Conservation (phyloP, 2,329 filamentous ascomycete genomes). For the Cryphonectria radicalis region DNA sequence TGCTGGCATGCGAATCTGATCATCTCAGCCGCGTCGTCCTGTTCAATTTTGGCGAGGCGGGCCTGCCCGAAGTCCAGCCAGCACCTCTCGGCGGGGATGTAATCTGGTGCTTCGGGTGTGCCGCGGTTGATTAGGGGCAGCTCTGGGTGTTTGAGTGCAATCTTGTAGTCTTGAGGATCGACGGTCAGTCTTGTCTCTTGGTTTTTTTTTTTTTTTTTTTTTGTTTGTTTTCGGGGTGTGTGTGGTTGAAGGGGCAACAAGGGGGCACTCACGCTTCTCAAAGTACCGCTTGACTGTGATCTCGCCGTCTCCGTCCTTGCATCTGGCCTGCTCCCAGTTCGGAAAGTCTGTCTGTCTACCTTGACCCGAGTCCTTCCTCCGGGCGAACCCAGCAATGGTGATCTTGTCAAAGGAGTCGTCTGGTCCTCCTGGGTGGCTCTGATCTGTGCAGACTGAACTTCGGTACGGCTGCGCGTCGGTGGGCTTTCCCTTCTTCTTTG, state of each 20-base stretch:
- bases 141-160: constrained; percentile 35
- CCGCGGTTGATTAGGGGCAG: constrained; percentile 72
- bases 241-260: not conserved
- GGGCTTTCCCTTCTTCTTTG: constrained; percentile 28
- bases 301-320: not conserved
- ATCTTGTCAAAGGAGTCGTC: not conserved
- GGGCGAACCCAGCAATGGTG: not conserved
- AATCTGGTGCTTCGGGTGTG: constrained; percentile 58
- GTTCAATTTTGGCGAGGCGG: constrained; percentile 61
- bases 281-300: not conserved
- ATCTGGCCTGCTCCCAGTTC: not conserved
- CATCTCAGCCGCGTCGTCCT: constrained; percentile 69
- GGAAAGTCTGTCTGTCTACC: constrained; percentile 25
- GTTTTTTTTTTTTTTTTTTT: no score
- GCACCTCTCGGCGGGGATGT: constrained; percentile 70
- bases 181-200: not conserved
- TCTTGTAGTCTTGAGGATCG: not conserved
- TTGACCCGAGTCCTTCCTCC: constrained; percentile 26
- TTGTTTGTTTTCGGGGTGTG: no score
- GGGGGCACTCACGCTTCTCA: not conserved
- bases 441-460: constrained; percentile 30
- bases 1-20: constrained; percentile 71
- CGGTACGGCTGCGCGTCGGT: constrained; percentile 11
- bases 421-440: not conserved
- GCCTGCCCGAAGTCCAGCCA: constrained; percentile 67